A percentile compares a stretch with the other conserved stretches of the same genome.
Evolutionary conservation across 805 yeast genomes (phyloP).

Genomic region (Metschnikowia peoriensis): DNA sequence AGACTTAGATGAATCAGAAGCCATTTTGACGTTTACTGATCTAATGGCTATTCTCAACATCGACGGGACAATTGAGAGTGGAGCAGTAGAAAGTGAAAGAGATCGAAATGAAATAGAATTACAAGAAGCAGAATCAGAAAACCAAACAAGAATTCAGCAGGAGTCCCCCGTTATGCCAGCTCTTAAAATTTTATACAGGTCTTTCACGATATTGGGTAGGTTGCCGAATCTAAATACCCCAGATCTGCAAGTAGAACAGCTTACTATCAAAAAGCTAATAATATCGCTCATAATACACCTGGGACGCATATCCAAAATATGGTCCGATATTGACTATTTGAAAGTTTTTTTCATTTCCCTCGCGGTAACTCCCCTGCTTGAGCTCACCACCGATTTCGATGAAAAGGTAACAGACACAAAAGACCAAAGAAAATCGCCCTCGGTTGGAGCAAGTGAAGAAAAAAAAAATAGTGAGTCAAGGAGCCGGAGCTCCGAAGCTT

Average conservation of each 20-base stretch:
- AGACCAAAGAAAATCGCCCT: constrained; percentile 1
- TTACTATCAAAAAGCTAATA: constrained; percentile 36
- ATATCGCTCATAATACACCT: constrained; percentile 35
- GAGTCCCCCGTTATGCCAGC: not conserved
- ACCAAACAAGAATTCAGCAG: not conserved
- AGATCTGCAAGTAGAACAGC: constrained; percentile 12
- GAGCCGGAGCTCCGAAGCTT: not conserved
- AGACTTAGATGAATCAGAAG: not conserved
- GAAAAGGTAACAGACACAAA: not conserved
- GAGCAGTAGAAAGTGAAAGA: not conserved
- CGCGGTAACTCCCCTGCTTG: constrained; percentile 5
- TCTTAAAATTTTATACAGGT: constrained; percentile 32
- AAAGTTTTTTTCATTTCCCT: constrained; percentile 51
- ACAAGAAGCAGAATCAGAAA: not conserved
- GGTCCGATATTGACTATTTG: constrained; percentile 39
- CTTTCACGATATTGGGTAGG: constrained; percentile 43
- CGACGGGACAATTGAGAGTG: not conserved
- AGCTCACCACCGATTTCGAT: not conserved
- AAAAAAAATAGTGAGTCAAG: not conserved
- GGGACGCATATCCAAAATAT: constrained; percentile 38
- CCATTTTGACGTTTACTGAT: constrained; percentile 4
- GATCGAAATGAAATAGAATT: not conserved
- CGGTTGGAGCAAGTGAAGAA: not conserved
- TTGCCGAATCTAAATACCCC: constrained; percentile 44
- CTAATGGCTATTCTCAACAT: constrained; percentile 2